Base-by-base conservation (phyloP, 192 early-diverging fungal genomes). In the Obelidium mucronatum region DNA sequence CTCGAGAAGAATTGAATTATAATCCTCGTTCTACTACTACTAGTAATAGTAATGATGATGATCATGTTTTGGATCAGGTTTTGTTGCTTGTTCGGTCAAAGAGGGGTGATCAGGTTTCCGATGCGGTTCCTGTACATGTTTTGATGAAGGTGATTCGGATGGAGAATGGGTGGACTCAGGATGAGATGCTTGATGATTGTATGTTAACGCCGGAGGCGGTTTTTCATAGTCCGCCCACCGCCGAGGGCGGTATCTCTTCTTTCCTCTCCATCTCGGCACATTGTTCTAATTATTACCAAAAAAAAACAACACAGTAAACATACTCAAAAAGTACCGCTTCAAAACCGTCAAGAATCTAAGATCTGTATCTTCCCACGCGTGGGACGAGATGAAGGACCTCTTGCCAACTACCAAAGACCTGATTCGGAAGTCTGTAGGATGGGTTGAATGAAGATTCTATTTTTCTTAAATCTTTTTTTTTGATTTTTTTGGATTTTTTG, bases 381-480 rank as follows among this genome's bases (percentile, higher is more conserved):
- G 72, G 72, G 3, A 8, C 3, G 72, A 74, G n/a, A 62, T 74
- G 59, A 74, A 35, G 58, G 44, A 63, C 17, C 15, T 74, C 15
- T n/a, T 34, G 26, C 72, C 72, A 11, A 48, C 62, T n/a, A 62
- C 59, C 33, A 74, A 74, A 35, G 72, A 74, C 60, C 28, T 40
- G 40, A n/a, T 74, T 22, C 52, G 60, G 15, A 36, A 44, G 2
- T 55, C 72, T 13, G 24, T 60, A 26, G 72, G 58, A 15, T 74
- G 72, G 72, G 30, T 51, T 24, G 55, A 58, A 58, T n/a, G n/a
- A n/a, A n/a, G n/a, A n/a, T n/a, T n/a, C n/a, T n/a, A n/a, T n/a
- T n/a, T n/a, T n/a, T n/a, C n/a, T n/a, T n/a, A n/a, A n/a, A n/a
- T n/a, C n/a, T n/a, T n/a, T n/a, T n/a, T n/a, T n/a, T n/a, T n/a